These are phyloP conservation scores for Boletus eberwhitei DNA, from an alignment of 768 basidiomycete genomes.

Conservation along the genomic window DNA sequence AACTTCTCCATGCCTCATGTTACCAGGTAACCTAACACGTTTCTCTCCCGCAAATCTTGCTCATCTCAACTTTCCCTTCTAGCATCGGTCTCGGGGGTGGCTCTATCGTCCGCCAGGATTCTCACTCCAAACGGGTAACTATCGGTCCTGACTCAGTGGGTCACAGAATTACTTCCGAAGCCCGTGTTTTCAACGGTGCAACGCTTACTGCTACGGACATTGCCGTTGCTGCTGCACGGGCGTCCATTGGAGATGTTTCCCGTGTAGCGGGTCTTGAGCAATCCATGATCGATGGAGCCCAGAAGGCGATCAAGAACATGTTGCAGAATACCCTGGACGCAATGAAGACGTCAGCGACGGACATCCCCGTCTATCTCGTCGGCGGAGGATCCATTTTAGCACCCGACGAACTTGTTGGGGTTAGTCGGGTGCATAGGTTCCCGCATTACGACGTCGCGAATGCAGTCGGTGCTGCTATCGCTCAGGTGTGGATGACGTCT, in stretches of 20 bases:
- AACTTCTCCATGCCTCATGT: constrained; percentile 64
- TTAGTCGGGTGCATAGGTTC: constrained; percentile 47
- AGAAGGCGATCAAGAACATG: constrained; percentile 39
- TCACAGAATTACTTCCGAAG: constrained; percentile 47
- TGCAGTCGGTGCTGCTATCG: constrained; percentile 55
- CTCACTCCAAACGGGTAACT: constrained; percentile 37
- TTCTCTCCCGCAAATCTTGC: not conserved
- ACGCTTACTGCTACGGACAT: constrained; percentile 62
- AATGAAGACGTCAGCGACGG: constrained; percentile 63
- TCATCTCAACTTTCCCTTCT: constrained; percentile 5
- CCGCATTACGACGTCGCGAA: constrained; percentile 57
- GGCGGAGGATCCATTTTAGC: constrained; percentile 64
- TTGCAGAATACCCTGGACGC: constrained; percentile 50
- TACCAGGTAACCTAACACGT: constrained; percentile 27
- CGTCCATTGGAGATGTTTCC: constrained; percentile 29
- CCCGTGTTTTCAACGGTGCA: constrained; percentile 53
- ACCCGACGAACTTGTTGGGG: constrained; percentile 48
- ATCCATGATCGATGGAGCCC: constrained; percentile 33
- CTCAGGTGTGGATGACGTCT: constrained; percentile 25
- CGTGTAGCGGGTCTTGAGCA: constrained; percentile 21
- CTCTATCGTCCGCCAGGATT: constrained; percentile 42
- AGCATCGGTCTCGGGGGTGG: constrained; percentile 67
- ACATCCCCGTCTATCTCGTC: constrained; percentile 57
- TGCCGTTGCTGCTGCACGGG: constrained; percentile 40
- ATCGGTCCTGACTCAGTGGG: constrained; percentile 69